phyloP scores from a whole-genome alignment of 179 eudicot species.

The Silene noctiflora region DNA sequence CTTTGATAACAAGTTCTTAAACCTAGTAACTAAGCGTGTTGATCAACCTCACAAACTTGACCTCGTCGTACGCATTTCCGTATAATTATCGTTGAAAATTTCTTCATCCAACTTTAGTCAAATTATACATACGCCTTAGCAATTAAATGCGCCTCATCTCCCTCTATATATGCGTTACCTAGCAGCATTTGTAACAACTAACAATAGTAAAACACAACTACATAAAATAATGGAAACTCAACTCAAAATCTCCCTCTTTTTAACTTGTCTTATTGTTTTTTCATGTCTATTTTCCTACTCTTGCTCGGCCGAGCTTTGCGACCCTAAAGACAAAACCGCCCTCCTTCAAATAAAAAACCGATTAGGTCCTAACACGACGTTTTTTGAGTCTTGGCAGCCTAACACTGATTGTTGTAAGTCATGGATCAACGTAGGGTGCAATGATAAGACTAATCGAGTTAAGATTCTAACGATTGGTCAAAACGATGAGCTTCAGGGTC shows the following conservation, averaged over 20 bases:
- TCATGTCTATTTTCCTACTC: constrained; percentile 17
- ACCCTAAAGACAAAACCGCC: constrained; percentile 46
- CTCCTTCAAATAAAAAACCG: constrained; percentile 48
- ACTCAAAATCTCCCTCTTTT: constrained; percentile 1
- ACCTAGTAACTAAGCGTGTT: not conserved
- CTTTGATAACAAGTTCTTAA: too few species aligned
- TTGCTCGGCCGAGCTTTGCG: constrained; percentile 35
- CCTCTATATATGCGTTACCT: not conserved
- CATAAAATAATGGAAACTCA: constrained; percentile 16
- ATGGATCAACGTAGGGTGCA: constrained; percentile 44
- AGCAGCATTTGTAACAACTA: not conserved
- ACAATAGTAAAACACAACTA: not conserved
- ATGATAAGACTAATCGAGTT: constrained; percentile 34
- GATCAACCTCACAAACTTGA: not conserved
- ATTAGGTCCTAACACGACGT: constrained; percentile 34
- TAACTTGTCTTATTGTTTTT: constrained; percentile 18
- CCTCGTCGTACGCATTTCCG: not conserved
- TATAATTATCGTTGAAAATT: not conserved
- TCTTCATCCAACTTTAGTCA: constrained; percentile 14
- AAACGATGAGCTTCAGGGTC: constrained; percentile 29
- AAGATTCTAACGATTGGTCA: constrained; percentile 26
- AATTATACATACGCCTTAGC: not conserved
- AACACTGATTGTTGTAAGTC: constrained; percentile 28
- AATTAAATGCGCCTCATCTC: not conserved
- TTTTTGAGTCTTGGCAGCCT: constrained; percentile 32